Percentiles rank a stretch among this genome's conserved stretches.
Evolutionary conservation across 164 flowering plant genomes (phyloP).

Genomic region (Buxus sempervirens): DNA sequence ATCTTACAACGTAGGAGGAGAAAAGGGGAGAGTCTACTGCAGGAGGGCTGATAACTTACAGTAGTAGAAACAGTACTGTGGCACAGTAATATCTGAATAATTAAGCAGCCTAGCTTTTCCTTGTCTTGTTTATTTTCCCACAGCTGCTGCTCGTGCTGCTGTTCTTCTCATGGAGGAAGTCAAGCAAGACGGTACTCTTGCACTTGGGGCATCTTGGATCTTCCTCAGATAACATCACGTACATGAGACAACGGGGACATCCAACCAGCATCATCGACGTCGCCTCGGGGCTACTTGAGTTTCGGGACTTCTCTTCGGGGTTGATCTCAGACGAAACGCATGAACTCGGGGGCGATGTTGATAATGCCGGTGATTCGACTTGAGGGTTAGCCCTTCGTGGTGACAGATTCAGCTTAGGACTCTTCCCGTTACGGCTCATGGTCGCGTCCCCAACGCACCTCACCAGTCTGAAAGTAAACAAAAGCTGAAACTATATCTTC

Average conservation of each 20-base stretch:
- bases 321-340: constrained; percentile 73
- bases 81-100: too few species aligned
- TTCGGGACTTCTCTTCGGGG: constrained; percentile 27
- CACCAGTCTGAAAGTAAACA: constrained; percentile 16
- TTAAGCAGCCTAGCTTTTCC: constrained; percentile 23
- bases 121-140: constrained; percentile 23
- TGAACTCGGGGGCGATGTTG: constrained; percentile 72
- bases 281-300: constrained; percentile 54
- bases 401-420: constrained; percentile 64
- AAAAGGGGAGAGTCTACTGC: too few species aligned
- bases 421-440: constrained; percentile 60
- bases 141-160: too few species aligned
- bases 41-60: too few species aligned
- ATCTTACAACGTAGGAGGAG: too few species aligned
- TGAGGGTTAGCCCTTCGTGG: constrained; percentile 42
- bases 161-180: constrained; percentile 42
- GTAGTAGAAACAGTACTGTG: too few species aligned
- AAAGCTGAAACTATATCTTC: too few species aligned
- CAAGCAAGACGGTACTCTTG: constrained; percentile 80
- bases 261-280: constrained; percentile 80
- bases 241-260: constrained; percentile 83
- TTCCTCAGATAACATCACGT: constrained; percentile 71
- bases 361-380: constrained; percentile 38
- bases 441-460: constrained; percentile 13
- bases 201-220: constrained; percentile 87